Conservation (phyloP, 768 basidiomycete species). For the Boletus subcaerulescens region DNA sequence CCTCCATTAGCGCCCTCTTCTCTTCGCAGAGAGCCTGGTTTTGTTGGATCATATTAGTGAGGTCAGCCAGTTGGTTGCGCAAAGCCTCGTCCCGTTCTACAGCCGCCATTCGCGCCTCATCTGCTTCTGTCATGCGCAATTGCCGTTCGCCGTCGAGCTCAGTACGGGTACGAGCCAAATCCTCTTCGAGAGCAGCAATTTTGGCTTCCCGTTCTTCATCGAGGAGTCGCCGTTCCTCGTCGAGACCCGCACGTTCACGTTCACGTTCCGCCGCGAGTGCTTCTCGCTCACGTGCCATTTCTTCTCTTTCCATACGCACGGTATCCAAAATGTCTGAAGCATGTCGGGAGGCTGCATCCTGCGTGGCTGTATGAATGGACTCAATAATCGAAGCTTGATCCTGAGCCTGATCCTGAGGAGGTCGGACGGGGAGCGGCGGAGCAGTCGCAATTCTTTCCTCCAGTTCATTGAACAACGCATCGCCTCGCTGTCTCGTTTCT, state of each 20-base stretch:
- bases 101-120: slow-evolving; percentile 61
- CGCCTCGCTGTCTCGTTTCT: slow-evolving; percentile 45
- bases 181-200: slow-evolving; percentile 60
- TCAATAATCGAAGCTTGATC: slow-evolving; percentile 36
- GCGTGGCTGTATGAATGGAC: slow-evolving; percentile 41
- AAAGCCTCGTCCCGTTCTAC: slow-evolving; percentile 60
- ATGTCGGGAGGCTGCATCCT: slow-evolving; percentile 55
- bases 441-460: slow-evolving; percentile 28
- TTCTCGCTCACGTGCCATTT: slow-evolving; percentile 54
- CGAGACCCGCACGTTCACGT: slow-evolving; percentile 44
- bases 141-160: slow-evolving; percentile 66
- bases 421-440: slow-evolving; percentile 21
- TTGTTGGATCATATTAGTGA: slow-evolving; percentile 70
- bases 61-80: slow-evolving; percentile 60
- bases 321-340: slow-evolving; percentile 57
- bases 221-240: slow-evolving; percentile 45
- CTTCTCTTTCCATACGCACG: slow-evolving; percentile 57
- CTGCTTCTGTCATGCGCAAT: slow-evolving; percentile 53
- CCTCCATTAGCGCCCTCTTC: slow-evolving; percentile 60
- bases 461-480: slow-evolving; percentile 24
- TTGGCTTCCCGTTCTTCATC: slow-evolving; percentile 52
- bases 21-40: slow-evolving; percentile 56
- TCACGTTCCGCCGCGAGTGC: slow-evolving; percentile 53
- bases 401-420: slow-evolving; percentile 11
- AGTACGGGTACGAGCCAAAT: slow-evolving; percentile 51